phyloP scores from a whole-genome alignment of 2,329 filamentous ascomycete genomes.

The Fusarium sp. region DNA sequence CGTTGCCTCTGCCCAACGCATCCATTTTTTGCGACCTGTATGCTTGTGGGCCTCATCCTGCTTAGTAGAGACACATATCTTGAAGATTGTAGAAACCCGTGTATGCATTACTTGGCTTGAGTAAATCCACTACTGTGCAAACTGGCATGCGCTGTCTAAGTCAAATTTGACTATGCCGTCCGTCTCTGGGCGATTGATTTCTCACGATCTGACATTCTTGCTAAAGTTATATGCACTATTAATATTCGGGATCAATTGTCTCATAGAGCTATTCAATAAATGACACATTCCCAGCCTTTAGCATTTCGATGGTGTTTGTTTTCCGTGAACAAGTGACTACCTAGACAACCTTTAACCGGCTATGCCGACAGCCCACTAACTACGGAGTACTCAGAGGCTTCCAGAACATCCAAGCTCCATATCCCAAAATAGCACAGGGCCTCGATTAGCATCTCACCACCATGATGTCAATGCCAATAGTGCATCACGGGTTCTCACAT shows the following conservation, averaged over 20 bases:
- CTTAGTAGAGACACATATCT: background rate
- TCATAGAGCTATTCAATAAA: background rate
- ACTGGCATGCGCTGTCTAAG: background rate
- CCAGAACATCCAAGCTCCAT: constrained; percentile 3
- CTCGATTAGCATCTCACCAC: constrained; percentile 27
- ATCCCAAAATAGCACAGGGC: constrained; percentile 26
- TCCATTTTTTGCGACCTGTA: background rate
- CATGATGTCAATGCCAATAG: constrained; percentile 34
- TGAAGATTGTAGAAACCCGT: background rate
- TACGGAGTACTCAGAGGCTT: background rate
- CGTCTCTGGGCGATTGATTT: background rate
- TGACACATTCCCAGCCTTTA: background rate
- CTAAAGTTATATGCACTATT: background rate
- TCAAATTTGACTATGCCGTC: background rate
- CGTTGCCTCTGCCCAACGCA: background rate
- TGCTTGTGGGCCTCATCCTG: background rate
- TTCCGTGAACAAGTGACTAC: background rate
- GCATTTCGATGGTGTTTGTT: background rate
- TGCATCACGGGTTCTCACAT: constrained; percentile 12
- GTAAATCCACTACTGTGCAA: background rate
- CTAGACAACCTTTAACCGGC: background rate
- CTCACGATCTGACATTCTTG: background rate
- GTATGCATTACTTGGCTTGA: background rate
- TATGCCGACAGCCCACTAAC: constrained; percentile 3
- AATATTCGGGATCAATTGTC: background rate